Evolutionary conservation across 192 early-diverging fungal genomes (phyloP), one percentile per base, ranked within the genome.

Genomic region (Nowakowskiella sp.): DNA sequence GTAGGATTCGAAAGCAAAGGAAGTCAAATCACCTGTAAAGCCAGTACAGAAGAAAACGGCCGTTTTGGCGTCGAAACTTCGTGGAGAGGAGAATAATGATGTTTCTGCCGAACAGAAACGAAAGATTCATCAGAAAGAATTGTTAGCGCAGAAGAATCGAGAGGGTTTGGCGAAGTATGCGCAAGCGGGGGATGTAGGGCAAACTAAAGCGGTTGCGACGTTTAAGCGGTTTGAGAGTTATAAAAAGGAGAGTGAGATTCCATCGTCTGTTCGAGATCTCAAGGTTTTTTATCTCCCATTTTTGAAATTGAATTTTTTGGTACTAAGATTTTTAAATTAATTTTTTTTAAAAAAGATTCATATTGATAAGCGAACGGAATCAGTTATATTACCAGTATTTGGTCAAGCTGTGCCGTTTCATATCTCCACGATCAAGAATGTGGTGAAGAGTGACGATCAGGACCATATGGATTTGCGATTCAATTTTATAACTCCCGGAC

Each of bases 351-450:
- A 22, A 8, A 61, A 89, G 83, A 97, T 99, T 60, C 54, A 87
- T 33, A 90, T 99, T 0, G 96, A 99, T 69, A 72, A 78, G 47
- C 79, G 82, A 28, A 83, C 80, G 31, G 89, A 96, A 34, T 77
- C 94, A 3, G 75, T 99, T 39, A 82, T 99, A 32, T 67, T 97
- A 42, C 96, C 96, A 4, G 85, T 99, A 32, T 94, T 94, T 60
- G 94, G 94, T 19, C 80, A 89, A 64, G 83, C 94, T 1, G 96
- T 99, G 9, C 96, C 96, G 26, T 95, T 99, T 77, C 96, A 99
- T 64, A 88, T 99, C 50, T 89, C 91, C 8, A 92, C 92, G 1
- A 61, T 99, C 31, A 97, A 99, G 59, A 96, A 89, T 62, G 83
- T 88, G 4, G 85, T 78, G 66, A 96, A 96, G 68, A 85, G 74